These are phyloP conservation scores for Kazachstania bromeliacearum DNA, from an alignment of 805 yeast species.

Conservation along the genomic window DNA sequence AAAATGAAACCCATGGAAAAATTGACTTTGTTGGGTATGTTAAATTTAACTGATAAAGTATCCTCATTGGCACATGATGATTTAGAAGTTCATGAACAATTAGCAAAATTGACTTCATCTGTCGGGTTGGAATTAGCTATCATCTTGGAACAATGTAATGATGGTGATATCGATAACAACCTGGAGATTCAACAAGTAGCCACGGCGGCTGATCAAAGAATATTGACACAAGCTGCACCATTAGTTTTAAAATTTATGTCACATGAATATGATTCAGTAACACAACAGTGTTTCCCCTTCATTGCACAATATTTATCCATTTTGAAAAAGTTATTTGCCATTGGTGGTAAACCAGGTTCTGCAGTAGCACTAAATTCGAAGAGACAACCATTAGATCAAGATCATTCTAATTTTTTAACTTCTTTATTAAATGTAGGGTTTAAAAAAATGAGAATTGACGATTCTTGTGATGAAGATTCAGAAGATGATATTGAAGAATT, in stretches of 20 bases:
- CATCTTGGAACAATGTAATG: constrained; percentile 49
- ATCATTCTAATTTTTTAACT: constrained; percentile 45
- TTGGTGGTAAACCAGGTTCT: constrained; percentile 33
- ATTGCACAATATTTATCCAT: constrained; percentile 63
- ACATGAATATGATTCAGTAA: constrained; percentile 83
- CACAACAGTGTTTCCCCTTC: constrained; percentile 74
- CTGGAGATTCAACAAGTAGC: constrained; percentile 29
- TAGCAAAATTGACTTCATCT: constrained; percentile 64
- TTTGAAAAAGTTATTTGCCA: constrained; percentile 45
- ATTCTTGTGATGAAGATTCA: constrained; percentile 62
- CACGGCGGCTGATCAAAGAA: constrained; percentile 37
- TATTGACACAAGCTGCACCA: constrained; percentile 58
- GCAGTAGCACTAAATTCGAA: constrained; percentile 31
- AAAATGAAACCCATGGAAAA: constrained; percentile 71
- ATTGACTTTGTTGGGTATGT: constrained; percentile 49
- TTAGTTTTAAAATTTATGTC: constrained; percentile 58
- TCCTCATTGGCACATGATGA: constrained; percentile 32
- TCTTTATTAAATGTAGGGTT: constrained; percentile 61
- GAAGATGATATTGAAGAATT: constrained; percentile 73
- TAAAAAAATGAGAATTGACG: constrained; percentile 70
- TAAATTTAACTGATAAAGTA: constrained; percentile 53
- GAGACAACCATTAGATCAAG: constrained; percentile 27
- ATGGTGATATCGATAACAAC: constrained; percentile 16
- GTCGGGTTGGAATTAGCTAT: constrained; percentile 70
- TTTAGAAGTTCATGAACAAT: constrained; percentile 62